These are phyloP conservation scores for Coemansia sp. DNA, from an alignment of 371 early-diverging fungal species.

Conservation along the genomic window DNA sequence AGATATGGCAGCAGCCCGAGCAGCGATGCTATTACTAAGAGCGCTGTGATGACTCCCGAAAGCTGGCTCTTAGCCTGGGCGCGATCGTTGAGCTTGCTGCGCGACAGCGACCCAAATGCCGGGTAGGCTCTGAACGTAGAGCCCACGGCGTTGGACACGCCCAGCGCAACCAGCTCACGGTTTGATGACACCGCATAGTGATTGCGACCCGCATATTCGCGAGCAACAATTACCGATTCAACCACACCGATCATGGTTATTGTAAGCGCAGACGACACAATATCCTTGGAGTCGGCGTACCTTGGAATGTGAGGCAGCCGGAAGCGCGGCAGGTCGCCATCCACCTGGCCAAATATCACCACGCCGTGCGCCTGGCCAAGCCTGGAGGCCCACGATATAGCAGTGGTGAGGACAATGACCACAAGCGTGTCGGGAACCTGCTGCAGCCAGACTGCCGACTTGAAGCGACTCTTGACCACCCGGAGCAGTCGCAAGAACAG, in stretches of 20 bases:
- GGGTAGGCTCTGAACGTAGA: conserved; percentile 83
- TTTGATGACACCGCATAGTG: conserved; percentile 89
- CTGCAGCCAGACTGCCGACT: conserved; percentile 58
- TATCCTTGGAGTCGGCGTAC: conserved; percentile 62
- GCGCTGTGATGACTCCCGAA: conserved; percentile 75
- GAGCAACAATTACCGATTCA: conserved; percentile 88
- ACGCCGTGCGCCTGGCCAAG: conserved; percentile 70
- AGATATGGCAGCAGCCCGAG: conserved; percentile 78
- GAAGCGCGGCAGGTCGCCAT: conserved; percentile 62
- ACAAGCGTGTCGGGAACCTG: conserved; percentile 86
- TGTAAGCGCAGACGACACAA: conserved; percentile 67
- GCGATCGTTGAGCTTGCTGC: conserved; percentile 86
- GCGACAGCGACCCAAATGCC: conserved; percentile 86
- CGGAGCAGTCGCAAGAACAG: conserved; percentile 62
- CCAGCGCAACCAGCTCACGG: conserved; percentile 92
- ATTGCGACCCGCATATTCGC: conserved; percentile 83
- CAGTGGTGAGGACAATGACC: conserved; percentile 68
- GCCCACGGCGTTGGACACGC: conserved; percentile 77
- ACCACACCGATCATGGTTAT: conserved; percentile 94
- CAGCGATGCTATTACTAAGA: conserved; percentile 73
- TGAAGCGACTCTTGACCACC: conserved; percentile 58
- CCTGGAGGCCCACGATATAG: conserved; percentile 59
- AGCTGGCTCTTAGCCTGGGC: conserved; percentile 90
- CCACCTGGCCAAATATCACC: conserved; percentile 70
- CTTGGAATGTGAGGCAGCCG: conserved; percentile 61